These are phyloP conservation scores for Aleurites moluccanus DNA, from an alignment of 441 rosid genomes.

Conservation along the genomic window DNA sequence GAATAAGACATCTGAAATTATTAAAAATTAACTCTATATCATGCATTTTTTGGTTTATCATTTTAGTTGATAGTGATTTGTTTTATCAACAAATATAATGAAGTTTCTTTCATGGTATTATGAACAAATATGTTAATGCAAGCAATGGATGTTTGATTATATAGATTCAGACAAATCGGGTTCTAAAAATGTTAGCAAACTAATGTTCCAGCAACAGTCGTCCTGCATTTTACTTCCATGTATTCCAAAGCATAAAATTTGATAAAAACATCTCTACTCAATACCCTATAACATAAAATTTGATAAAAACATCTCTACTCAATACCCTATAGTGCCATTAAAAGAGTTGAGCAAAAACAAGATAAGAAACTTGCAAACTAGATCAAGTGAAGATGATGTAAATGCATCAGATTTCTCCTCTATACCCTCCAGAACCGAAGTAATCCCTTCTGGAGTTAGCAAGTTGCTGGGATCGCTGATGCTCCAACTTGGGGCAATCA, in stretches of 20 bases:
- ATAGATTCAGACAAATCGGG: not conserved
- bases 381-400: too few relatives aligned
- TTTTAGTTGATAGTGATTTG: too few relatives aligned
- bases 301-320: not conserved
- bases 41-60: too few relatives aligned
- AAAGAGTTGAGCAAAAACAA: not conserved
- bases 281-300: not conserved
- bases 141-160: not conserved
- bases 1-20: too few relatives aligned
- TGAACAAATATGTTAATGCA: too few relatives aligned
- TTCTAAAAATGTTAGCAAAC: not conserved
- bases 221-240: not conserved
- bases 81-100: too few relatives aligned
- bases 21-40: too few relatives aligned
- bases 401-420: too few relatives aligned
- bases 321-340: not conserved
- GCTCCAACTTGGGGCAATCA: conserved; percentile 90
- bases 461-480: conserved; percentile 50
- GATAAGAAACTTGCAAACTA: not conserved
- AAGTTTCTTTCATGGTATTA: not conserved
- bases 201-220: not conserved
- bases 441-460: conserved; percentile 26
- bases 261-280: not conserved
- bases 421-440: too few relatives aligned
- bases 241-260: not conserved